Base-by-base conservation (phyloP, 495 filamentous ascomycete species). In the Penicillium coffeae region DNA sequence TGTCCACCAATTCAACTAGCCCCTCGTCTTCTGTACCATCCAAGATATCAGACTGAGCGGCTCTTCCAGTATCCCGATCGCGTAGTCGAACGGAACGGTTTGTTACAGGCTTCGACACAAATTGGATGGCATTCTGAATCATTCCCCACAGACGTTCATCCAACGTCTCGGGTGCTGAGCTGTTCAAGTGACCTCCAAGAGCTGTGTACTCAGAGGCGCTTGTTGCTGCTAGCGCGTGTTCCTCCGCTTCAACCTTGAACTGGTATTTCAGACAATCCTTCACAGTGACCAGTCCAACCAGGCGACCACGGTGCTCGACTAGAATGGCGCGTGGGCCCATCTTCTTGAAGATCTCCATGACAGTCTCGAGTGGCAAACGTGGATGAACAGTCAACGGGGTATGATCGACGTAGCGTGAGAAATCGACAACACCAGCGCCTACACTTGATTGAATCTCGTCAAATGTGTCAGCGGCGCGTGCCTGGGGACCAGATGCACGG, bases 341-440 rank as follows among this genome's bases (percentile, higher is more conserved):
- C 74, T 98, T 98, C 62, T 93, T 92, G 76, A 98, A 98, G 37
- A 97, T 81, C 64, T 98, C 93, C 90, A 97, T 96, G 37, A 96
- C 93, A 0, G 93, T 98, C 67, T 98, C 93, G 0, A 98, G 80
- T 0, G 92, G 88, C 5, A 96, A 81, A 1, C 89, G 85, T 0
- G 93, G 93, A 60, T 98, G 94, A 6, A 90, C 90, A 2, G 90
- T 86, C 4, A 97, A 76, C 3, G 94, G 93, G 0, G 91, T 95
- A 38, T 89, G 79, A 64, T 98, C 90, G 33, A 95, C 86, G 60
- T 91, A 96, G 22, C 84, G 83, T 55, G 82, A 85, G 58, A 98
- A 91, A 64, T 97, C 89, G 19, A 97, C 72, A 5, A 79, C 73
- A n/a, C 68, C 64, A 21, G 75, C 68, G 4, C 76, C 75, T 1